Evolutionary conservation across 331 rosid species (phyloP).

Genomic region (Phaseolus coccineus): DNA sequence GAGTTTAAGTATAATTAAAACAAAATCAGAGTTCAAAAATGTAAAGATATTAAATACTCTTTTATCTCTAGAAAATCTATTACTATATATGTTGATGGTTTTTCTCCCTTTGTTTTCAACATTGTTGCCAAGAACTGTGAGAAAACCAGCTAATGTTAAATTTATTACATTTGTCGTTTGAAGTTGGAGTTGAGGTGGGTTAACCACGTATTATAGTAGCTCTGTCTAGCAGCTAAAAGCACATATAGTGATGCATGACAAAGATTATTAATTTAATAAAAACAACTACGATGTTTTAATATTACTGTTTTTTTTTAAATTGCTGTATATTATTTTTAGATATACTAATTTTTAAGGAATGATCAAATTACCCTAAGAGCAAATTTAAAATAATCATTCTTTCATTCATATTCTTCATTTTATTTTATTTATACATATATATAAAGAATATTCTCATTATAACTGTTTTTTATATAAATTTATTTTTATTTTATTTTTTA

Average conservation of each 20-base stretch:
- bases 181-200: conserved; percentile 23
- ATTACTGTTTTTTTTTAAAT: not conserved
- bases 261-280: not conserved
- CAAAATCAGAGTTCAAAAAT: too few species aligned
- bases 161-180: conserved; percentile 40
- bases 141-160: conserved; percentile 46
- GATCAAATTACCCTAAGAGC: too few species aligned
- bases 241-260: not conserved
- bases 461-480: too few species aligned
- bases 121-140: conserved; percentile 36
- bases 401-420: too few species aligned
- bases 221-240: conserved; percentile 36
- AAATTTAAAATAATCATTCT: too few species aligned
- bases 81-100: conserved; percentile 10
- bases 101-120: conserved; percentile 17
- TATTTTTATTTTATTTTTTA: too few species aligned
- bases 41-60: too few species aligned
- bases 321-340: not conserved
- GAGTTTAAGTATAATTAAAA: too few species aligned
- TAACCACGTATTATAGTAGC: conserved; percentile 12
- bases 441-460: too few species aligned
- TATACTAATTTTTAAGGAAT: not conserved
- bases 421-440: too few species aligned
- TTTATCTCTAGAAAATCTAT: too few species aligned
- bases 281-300: not conserved